A percentile compares a stretch with the other conserved stretches of the same genome.
phyloP scores from a whole-genome alignment of 179 eudicot species.

The Carnegiea gigantea region DNA sequence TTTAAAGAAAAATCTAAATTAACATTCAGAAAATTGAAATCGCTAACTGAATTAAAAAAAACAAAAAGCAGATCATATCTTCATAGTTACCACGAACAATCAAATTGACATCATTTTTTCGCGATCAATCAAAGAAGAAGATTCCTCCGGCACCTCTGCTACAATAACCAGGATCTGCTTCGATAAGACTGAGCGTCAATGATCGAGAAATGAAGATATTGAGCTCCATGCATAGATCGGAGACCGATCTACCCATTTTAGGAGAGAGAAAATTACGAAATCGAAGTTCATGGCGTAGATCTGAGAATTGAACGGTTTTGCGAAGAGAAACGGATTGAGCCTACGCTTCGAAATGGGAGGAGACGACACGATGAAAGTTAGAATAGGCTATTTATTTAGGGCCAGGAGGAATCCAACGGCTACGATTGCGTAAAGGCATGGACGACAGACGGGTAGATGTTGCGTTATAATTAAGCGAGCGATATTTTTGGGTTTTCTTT shows the following conservation, averaged over 20 bases:
- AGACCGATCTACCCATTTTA: neutral
- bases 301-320: neutral
- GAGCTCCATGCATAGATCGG: slow-evolving; percentile 17
- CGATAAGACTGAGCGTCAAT: neutral
- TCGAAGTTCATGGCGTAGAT: neutral
- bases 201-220: neutral
- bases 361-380: neutral
- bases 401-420: neutral
- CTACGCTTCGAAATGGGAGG: neutral
- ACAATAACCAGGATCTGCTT: neutral
- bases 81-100: neutral
- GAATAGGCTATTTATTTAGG: slow-evolving; percentile 19
- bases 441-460: neutral
- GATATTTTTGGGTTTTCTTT: neutral
- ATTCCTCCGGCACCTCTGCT: neutral
- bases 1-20: neutral
- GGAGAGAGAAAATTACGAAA: neutral
- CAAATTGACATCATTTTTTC: too few species aligned
- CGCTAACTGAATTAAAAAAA: neutral
- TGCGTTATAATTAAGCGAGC: neutral
- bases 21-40: neutral
- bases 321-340: neutral
- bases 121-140: neutral
- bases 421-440: neutral
- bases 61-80: neutral